phyloP scores from a whole-genome alignment of 2,329 filamentous ascomycete genomes.

The Basipetospora chlamydospora region DNA sequence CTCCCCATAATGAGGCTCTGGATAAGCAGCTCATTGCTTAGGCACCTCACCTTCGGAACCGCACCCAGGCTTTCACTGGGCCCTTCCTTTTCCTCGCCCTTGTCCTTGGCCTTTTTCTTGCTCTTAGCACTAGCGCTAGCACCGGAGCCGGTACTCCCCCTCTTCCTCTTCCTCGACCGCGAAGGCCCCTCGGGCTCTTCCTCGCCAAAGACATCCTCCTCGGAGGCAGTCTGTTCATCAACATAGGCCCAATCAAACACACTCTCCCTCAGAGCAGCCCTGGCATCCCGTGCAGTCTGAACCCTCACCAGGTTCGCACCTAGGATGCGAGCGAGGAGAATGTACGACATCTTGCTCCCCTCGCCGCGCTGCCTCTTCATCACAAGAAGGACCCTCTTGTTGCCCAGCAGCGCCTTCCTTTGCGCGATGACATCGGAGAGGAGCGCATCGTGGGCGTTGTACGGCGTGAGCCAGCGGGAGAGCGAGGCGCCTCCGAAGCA shows the following conservation, averaged over 20 bases:
- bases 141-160: too few species aligned
- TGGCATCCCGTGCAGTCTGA: conserved; percentile 50
- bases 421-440: conserved; percentile 41
- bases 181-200: conserved; percentile 10
- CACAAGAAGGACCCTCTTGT: conserved; percentile 57
- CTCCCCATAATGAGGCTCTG: conserved; percentile 84
- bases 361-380: conserved; percentile 47
- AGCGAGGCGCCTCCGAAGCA: conserved; percentile 64
- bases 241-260: conserved; percentile 70
- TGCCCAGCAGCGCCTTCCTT: conserved; percentile 49
- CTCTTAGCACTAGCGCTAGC: too few species aligned
- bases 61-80: conserved; percentile 13
- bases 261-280: conserved; percentile 33
- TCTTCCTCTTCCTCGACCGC: conserved; percentile 4
- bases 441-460: conserved; percentile 39
- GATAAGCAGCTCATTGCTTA: conserved; percentile 76
- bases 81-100: conserved; percentile 10
- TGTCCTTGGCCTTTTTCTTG: conserved; percentile 4
- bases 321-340: conserved; percentile 67
- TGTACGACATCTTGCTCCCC: conserved; percentile 54
- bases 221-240: conserved; percentile 46
- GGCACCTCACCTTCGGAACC: conserved; percentile 44
- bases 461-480: conserved; percentile 54
- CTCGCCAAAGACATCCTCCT: conserved; percentile 29
- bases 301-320: conserved; percentile 59